Evolutionary conservation across 2,329 filamentous ascomycete genomes (phyloP), one percentile per base, ranked within the genome.

Genomic region (Phoma herbarum): DNA sequence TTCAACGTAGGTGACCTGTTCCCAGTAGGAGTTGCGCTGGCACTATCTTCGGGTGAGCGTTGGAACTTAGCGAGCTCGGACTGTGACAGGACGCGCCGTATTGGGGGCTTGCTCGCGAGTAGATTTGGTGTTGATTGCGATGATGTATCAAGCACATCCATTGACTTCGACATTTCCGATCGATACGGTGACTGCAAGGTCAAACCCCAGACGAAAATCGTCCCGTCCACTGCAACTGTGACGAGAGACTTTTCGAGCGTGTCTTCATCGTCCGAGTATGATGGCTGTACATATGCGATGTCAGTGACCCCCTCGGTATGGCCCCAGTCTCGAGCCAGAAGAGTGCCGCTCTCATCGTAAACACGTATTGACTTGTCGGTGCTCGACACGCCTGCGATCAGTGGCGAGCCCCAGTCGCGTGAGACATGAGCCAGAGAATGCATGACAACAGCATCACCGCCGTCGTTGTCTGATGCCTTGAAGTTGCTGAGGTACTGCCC

Each of bases 321-420:
- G 1, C 95, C 95, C 86, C 93, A 97, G 78, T 98, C 95, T 39
- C 92, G 88, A 49, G 93, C 90, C 26, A 98, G 79, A 57, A 99
- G 89, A 1, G 82, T 80, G 9, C 94, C 93, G 41, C 86, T 88
- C 61, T 90, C 88, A 66, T 97, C 91, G 70, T 99, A 99, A 16
- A 99, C 81, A 33, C 95, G 85, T 55, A 99, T 89, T 0, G 95
- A 98, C 75, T 98, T 99, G 77, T 99, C 95, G 0, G 92, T 97
- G 67, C 93, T 93, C 9, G 94, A 97, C 11, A 95, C 85, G n/a
- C 92, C 93, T 18, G 95, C 84, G 50, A 99, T 83, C 49, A 96
- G 85, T 26, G 88, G 85, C 81, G 87, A 74, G 10, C 83, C 82
- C 77, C 84, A 77, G 61, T 83, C 76, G 68, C 87, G 79, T 72